A percentile compares a stretch with the other conserved stretches of the same genome.
Conservation (phyloP, 1,139 yeast genomes). For the Taphrina wiesneri region DNA sequence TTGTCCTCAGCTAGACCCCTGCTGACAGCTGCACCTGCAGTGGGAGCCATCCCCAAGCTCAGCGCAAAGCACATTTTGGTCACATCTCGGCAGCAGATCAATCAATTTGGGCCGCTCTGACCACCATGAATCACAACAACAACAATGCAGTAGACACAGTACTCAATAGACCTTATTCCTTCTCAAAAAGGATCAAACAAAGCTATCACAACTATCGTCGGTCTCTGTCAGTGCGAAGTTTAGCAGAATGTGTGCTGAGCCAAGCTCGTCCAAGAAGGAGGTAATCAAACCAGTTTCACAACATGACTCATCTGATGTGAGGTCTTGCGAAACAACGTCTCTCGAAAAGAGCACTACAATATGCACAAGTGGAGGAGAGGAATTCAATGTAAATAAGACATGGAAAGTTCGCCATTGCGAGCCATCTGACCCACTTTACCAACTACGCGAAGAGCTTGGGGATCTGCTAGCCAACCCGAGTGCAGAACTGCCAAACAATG, state of each 20-base stretch:
- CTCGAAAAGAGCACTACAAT: not conserved
- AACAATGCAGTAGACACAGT: too few species aligned
- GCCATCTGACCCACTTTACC: not conserved
- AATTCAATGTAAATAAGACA: not conserved
- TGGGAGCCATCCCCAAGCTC: too few species aligned
- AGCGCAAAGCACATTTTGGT: not conserved
- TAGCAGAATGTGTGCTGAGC: not conserved
- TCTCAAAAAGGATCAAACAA: too few species aligned
- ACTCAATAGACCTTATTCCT: too few species aligned
- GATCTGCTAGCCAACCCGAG: not conserved
- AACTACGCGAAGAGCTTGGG: not conserved
- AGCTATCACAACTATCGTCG: not conserved
- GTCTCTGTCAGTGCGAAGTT: not conserved
- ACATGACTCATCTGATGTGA: not conserved
- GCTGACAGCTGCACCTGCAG: too few species aligned
- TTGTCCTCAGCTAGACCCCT: too few species aligned
- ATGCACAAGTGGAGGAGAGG: not conserved
- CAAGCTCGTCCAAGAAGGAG: not conserved
- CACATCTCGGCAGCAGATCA: not conserved
- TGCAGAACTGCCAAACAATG: not conserved
- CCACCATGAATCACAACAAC: not conserved
- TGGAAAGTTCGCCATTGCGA: not conserved
- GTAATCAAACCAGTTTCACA: not conserved
- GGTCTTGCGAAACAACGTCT: not conserved
- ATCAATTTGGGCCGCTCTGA: not conserved